Conservation (phyloP, 225 moss, liverwort and hornwort genomes). For the Pseudisothecium myosuroides region DNA sequence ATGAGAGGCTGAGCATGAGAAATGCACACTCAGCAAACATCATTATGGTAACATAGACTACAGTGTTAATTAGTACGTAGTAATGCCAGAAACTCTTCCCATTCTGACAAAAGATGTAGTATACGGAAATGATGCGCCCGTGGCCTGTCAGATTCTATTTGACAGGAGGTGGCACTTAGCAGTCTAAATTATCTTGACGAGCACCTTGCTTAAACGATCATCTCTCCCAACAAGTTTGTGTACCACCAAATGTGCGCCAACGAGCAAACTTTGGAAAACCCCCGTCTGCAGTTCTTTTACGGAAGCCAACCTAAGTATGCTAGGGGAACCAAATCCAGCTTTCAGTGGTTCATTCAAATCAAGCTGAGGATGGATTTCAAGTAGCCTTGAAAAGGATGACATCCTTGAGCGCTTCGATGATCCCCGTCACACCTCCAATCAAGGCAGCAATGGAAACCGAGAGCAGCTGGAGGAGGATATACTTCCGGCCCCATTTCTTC, state of each 20-base stretch:
- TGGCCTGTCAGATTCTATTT: neutral
- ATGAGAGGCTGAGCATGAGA: neutral
- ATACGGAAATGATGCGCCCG: neutral
- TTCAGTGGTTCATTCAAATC: too few relatives aligned
- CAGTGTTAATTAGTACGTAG: too few relatives aligned
- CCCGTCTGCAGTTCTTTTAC: neutral
- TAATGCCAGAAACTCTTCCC: neutral
- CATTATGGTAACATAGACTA: neutral
- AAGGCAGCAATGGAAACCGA: slow-evolving; percentile 52
- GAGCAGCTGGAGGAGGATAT: slow-evolving; percentile 24
- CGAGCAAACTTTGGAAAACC: neutral
- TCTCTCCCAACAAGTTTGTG: neutral
- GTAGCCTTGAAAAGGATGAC: slow-evolving; percentile 20
- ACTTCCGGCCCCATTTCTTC: slow-evolving; percentile 12
- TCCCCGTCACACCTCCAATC: slow-evolving; percentile 52
- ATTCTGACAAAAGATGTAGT: neutral
- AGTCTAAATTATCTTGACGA: neutral
- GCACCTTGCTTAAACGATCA: neutral
- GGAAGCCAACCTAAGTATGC: too few relatives aligned
- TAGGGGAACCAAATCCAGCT: neutral
- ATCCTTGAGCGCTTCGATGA: slow-evolving; percentile 9
- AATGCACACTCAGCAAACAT: neutral
- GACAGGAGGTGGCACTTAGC: neutral
- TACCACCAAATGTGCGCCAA: neutral
- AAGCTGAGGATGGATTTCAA: neutral